Percentiles rank a stretch among this genome's conserved stretches.
These are phyloP conservation scores for Quercus bicolor DNA, from an alignment of 306 rosid species.

Conservation along the genomic window DNA sequence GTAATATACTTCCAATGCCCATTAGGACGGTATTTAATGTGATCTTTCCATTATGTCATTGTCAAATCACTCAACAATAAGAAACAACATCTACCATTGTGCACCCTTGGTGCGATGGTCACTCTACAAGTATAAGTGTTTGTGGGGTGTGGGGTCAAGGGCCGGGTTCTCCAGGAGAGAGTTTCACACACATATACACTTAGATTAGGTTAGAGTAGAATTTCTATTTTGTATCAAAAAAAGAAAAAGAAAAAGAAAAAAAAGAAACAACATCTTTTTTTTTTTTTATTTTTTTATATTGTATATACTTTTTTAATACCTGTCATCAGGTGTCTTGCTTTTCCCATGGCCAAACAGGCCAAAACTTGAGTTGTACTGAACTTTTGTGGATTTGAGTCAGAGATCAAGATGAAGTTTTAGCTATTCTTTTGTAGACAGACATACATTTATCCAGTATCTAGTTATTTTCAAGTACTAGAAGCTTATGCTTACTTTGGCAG, in stretches of 20 bases:
- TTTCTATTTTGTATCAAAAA: too few species aligned
- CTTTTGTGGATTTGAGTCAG: neutral
- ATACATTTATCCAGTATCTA: neutral
- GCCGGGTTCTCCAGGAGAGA: too few species aligned
- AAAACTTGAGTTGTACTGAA: neutral
- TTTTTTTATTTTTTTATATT: too few species aligned
- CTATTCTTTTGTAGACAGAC: neutral
- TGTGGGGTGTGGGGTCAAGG: too few species aligned
- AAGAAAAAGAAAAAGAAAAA: too few species aligned
- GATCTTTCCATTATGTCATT: neutral
- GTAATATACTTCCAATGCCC: neutral
- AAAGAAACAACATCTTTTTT: neutral
- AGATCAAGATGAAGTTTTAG: neutral
- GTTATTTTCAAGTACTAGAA: neutral
- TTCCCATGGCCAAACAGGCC: neutral
- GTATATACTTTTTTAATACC: too few species aligned
- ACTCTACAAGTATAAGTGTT: too few species aligned
- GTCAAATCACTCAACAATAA: neutral
- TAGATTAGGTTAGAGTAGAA: too few species aligned
- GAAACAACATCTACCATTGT: neutral
- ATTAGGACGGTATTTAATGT: neutral
- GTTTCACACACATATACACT: too few species aligned
- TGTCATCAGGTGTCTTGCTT: neutral
- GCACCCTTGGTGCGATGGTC: too few species aligned
- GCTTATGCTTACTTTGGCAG: slow-evolving; percentile 33